Conservation (phyloP, 768 basidiomycete genomes). For the Tephrocybe sp. region DNA sequence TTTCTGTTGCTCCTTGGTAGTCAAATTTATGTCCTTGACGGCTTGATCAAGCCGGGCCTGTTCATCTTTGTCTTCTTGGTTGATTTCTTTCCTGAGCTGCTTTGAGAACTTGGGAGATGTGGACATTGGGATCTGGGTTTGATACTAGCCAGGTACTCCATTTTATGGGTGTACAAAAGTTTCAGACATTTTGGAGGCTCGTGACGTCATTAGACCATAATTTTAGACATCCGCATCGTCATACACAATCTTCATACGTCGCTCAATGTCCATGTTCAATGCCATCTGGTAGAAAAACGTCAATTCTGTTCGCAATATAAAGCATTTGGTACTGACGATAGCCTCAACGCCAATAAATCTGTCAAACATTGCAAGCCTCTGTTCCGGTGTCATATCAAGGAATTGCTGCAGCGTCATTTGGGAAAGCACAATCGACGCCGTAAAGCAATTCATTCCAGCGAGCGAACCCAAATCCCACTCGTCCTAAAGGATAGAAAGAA, state of each 20-base stretch:
- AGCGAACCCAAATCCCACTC: slow-evolving; percentile 55
- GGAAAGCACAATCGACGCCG: slow-evolving; percentile 61
- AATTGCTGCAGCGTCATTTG: slow-evolving; percentile 53
- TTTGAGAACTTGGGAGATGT: slow-evolving; percentile 25
- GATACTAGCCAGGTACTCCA: background rate
- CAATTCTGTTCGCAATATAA: background rate
- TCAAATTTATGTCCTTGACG: slow-evolving; percentile 48
- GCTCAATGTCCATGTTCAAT: slow-evolving; percentile 13
- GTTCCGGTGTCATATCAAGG: slow-evolving; percentile 46
- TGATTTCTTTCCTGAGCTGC: slow-evolving; percentile 40
- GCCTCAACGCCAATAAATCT: slow-evolving; percentile 45
- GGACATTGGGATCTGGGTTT: slow-evolving; percentile 4
- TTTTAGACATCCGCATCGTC: slow-evolving; percentile 2
- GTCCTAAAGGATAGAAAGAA: slow-evolving; percentile 36
- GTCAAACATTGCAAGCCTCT: slow-evolving; percentile 43
- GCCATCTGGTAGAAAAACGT: slow-evolving; percentile 1
- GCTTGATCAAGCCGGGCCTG: slow-evolving; percentile 47
- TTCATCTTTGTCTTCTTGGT: slow-evolving; percentile 51
- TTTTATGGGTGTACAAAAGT: slow-evolving; percentile 2
- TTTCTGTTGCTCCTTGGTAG: slow-evolving; percentile 53
- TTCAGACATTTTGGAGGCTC: slow-evolving; percentile 8
- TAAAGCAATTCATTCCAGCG: slow-evolving; percentile 68
- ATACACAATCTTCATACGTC: slow-evolving; percentile 4
- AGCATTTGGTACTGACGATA: slow-evolving; percentile 40
- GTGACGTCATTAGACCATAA: slow-evolving; percentile 12